Conservation (phyloP, 768 basidiomycete species). For the Fomitopsis pulvina region DNA sequence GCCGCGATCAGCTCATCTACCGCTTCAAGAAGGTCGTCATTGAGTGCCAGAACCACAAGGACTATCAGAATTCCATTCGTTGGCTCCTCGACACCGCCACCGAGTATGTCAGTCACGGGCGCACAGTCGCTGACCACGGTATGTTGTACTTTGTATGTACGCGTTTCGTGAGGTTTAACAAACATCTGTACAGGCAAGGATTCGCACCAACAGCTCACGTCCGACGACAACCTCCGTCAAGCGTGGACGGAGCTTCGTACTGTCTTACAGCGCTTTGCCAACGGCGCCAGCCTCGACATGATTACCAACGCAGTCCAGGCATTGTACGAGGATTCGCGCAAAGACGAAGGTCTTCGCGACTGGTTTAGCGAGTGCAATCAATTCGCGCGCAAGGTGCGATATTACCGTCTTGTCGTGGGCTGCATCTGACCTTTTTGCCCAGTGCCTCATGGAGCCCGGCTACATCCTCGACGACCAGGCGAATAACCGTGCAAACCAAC, state of each 20-base stretch:
- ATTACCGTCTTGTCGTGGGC: not conserved
- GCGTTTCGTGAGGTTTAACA: not conserved
- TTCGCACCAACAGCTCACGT: slow-evolving; percentile 17
- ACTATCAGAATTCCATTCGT: slow-evolving; percentile 74
- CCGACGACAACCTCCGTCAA: slow-evolving; percentile 52
- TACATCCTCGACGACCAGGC: slow-evolving; percentile 78
- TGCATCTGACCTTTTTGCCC: not conserved
- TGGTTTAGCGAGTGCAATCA: slow-evolving; percentile 66
- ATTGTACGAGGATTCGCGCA: slow-evolving; percentile 68
- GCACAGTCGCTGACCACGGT: slow-evolving; percentile 18
- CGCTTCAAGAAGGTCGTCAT: slow-evolving; percentile 87
- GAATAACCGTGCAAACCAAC: slow-evolving; percentile 49
- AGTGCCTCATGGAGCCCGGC: slow-evolving; percentile 63
- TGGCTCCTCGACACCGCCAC: slow-evolving; percentile 64
- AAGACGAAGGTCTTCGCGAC: slow-evolving; percentile 64
- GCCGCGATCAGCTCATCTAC: slow-evolving; percentile 90
- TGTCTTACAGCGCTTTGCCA: slow-evolving; percentile 88
- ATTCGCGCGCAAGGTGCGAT: slow-evolving; percentile 51
- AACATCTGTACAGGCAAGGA: slow-evolving; percentile 2
- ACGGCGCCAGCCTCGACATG: slow-evolving; percentile 55
- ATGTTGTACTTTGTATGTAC: not conserved
- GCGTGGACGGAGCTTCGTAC: slow-evolving; percentile 63
- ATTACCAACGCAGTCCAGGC: slow-evolving; percentile 65
- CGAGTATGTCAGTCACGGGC: slow-evolving; percentile 47
- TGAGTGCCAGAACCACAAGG: slow-evolving; percentile 87